Percentiles rank a stretch among this genome's conserved stretches.
Conservation (phyloP, 495 filamentous ascomycete species). For the Xylaria longipes region DNA sequence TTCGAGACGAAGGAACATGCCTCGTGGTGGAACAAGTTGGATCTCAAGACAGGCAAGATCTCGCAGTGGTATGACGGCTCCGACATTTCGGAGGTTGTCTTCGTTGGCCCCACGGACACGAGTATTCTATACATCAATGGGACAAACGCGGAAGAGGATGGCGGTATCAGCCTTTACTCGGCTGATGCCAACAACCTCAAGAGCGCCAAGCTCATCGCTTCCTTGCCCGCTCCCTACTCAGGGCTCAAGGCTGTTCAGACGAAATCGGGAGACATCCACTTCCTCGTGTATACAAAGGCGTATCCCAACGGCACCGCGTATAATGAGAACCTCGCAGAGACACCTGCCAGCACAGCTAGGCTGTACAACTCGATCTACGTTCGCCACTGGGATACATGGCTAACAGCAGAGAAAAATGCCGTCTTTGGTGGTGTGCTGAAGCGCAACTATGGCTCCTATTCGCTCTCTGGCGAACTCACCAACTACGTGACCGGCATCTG, state of each 20-base stretch:
- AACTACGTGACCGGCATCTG: constrained; percentile 58
- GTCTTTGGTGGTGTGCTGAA: constrained; percentile 69
- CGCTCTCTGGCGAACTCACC: constrained; percentile 46
- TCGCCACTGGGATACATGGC: constrained; percentile 66
- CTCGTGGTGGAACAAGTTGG: constrained; percentile 68
- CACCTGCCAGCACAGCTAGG: constrained; percentile 55
- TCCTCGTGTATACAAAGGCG: constrained; percentile 65
- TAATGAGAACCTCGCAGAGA: constrained; percentile 56
- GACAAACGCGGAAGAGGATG: constrained; percentile 62
- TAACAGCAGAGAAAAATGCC: constrained; percentile 63
- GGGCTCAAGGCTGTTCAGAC: constrained; percentile 67
- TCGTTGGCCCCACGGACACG: constrained; percentile 62
- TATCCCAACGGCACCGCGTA: constrained; percentile 64
- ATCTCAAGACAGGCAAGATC: constrained; percentile 65
- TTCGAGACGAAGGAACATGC: constrained; percentile 70
- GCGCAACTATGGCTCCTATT: constrained; percentile 41
- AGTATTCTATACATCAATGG: constrained; percentile 64
- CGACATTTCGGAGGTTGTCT: constrained; percentile 65
- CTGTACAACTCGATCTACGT: constrained; percentile 65
- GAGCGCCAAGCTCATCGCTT: constrained; percentile 47
- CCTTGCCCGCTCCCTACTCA: constrained; percentile 66
- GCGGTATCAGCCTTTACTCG: constrained; percentile 60
- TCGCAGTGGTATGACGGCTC: constrained; percentile 65
- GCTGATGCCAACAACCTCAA: constrained; percentile 50
- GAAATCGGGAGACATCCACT: constrained; percentile 62